These are phyloP conservation scores for Penicillium goetzii DNA, from an alignment of 495 filamentous ascomycete genomes.

Conservation along the genomic window DNA sequence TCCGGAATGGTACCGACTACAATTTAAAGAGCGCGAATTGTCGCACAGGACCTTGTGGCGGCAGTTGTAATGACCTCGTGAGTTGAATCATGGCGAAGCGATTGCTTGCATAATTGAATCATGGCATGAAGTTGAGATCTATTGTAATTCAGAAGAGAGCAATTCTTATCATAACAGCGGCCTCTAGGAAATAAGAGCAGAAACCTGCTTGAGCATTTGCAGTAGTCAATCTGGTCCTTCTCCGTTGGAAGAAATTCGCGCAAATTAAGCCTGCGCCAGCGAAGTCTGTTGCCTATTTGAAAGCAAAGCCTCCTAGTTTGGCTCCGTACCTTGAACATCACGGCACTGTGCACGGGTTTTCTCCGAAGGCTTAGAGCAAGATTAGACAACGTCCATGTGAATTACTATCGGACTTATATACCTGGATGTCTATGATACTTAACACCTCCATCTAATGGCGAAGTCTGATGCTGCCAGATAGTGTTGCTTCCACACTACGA, in stretches of 20 bases:
- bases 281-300: neutral
- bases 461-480: neutral
- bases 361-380: no score
- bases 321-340: constrained; percentile 3
- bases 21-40: no score
- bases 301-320: neutral
- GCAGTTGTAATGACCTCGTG: neutral
- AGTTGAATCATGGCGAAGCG: neutral
- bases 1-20: no score
- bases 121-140: neutral
- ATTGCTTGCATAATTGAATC: neutral
- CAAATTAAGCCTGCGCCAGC: neutral
- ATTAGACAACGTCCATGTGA: neutral
- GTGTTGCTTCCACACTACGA: neutral
- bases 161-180: neutral
- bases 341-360: neutral
- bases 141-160: neutral
- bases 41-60: neutral
- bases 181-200: neutral
- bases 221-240: neutral
- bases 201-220: neutral
- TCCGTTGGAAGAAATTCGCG: neutral
- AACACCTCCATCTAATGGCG: no score
- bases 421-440: neutral
- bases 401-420: neutral